Percentiles rank a stretch among this genome's conserved stretches.
Conservation (phyloP, 148 eudicot genomes). For the Arbutus unedo region DNA sequence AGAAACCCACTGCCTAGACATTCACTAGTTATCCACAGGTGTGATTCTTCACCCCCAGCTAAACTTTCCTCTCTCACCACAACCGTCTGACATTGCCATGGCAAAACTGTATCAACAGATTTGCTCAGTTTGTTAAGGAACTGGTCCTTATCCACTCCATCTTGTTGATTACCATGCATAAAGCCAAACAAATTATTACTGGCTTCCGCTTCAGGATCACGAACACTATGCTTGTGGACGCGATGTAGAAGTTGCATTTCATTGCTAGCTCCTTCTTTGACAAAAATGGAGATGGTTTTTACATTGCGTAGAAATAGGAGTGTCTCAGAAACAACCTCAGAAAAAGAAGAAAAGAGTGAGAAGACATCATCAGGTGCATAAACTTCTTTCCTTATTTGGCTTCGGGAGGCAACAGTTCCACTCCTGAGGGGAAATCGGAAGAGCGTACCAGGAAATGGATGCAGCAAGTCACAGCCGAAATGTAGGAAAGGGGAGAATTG, state of each 20-base stretch:
- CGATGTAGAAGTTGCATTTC: conserved; percentile 88
- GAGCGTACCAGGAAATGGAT: conserved; percentile 89
- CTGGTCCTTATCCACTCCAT: conserved; percentile 53
- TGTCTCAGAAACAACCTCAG: conserved; percentile 84
- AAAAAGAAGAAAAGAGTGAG: conserved; percentile 86
- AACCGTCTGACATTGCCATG: conserved; percentile 84
- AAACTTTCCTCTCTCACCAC: conserved; percentile 61
- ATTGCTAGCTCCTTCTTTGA: conserved; percentile 66
- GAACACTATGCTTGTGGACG: conserved; percentile 50
- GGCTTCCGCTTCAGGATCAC: conserved; percentile 58
- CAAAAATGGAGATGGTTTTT: conserved; percentile 75
- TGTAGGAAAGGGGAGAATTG: conserved; percentile 92
- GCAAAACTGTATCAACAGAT: conserved; percentile 51
- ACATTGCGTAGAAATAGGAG: conserved; percentile 87
- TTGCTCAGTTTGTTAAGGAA: conserved; percentile 65
- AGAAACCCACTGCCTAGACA: conserved; percentile 57
- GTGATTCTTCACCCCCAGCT: conserved; percentile 41
- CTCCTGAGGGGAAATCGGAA: conserved; percentile 93
- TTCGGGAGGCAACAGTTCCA: conserved; percentile 69
- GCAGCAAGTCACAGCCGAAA: conserved; percentile 92
- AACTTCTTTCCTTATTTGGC: conserved; percentile 89
- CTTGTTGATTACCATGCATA: conserved; percentile 53
- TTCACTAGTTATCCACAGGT: conserved; percentile 85
- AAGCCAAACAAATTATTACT: conserved; percentile 52
- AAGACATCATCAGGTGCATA: conserved; percentile 85